Evolutionary conservation across 1,284 basidiomycete genomes (phyloP), one percentile per base, ranked within the genome.

Genomic region (Sphaerobolus stellatus): DNA sequence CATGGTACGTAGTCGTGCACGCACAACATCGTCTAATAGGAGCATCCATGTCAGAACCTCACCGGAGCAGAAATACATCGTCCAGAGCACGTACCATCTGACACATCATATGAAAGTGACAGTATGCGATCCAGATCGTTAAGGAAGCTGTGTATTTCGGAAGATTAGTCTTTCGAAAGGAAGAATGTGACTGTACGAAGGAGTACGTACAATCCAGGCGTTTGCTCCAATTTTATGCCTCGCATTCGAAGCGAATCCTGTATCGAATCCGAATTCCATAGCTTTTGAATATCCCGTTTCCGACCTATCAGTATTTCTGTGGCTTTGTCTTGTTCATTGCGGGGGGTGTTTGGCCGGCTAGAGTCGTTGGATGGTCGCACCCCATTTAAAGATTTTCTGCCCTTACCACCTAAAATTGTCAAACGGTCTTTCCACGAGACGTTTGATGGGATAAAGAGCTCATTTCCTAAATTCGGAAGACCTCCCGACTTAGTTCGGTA

Each of bases 101-200:
- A 75, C 18, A 81, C 80, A 47, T 71, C 71, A 64, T 84, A 86
- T 46, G 73, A 68, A 7, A 69, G 67, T 22, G 72, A 68, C 3
- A 82, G 79, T 20, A 86, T 78, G 11, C 84, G 77, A 48, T 78
- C 79, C 9, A 83, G 67, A 59, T 84, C 81, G 59, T 83, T 78
- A 61, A 86, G 63, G 63, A 85, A 86, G 38, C 57, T 56, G 13
- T 45, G n/a, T 45, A 18, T 25, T 14, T 22, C 43, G 13, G 31
- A 2, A 25, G 7, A 14, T 40, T 29, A 41, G 36, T 2, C 14
- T 20, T 20, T 45, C 43, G 22, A 22, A 45, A 20, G 43, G 24
- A 14, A 14, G 22, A 13, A 45, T 45, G n/a, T 13, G 13, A 13
- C 7, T n/a, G n/a, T n/a, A n/a, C n/a, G n/a, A 34, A 18, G 25